A percentile compares a stretch with the other conserved stretches of the same genome.
phyloP scores from a whole-genome alignment of 192 early-diverging fungal genomes.

The Umbelopsis ramanniana region DNA sequence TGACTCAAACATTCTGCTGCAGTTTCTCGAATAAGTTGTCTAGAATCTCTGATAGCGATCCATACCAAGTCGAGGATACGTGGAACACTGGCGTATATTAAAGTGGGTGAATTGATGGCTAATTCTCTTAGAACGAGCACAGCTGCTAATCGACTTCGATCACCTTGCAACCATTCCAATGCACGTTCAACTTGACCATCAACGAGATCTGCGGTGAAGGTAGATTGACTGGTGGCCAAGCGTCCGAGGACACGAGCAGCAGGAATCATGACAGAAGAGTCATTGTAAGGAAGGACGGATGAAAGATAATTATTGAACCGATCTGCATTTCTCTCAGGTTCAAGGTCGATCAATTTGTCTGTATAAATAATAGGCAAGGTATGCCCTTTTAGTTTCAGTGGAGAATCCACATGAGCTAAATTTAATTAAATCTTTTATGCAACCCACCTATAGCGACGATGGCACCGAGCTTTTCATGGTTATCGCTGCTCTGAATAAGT shows the following conservation, averaged over 20 bases:
- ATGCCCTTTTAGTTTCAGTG: no score
- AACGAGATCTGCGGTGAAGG: slow-evolving; percentile 80
- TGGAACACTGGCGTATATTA: slow-evolving; percentile 81
- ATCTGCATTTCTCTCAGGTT: slow-evolving; percentile 80
- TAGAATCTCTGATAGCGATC: slow-evolving; percentile 81
- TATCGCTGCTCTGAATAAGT: slow-evolving; percentile 75
- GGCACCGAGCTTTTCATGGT: slow-evolving; percentile 78
- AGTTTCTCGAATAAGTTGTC: slow-evolving; percentile 76
- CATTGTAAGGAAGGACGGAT: slow-evolving; percentile 72
- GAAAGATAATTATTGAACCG: slow-evolving; percentile 83
- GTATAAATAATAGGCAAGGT: neutral
- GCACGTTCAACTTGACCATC: slow-evolving; percentile 85
- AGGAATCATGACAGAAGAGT: slow-evolving; percentile 73
- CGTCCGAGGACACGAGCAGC: slow-evolving; percentile 78
- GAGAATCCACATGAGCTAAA: no score
- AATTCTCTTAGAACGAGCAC: slow-evolving; percentile 80
- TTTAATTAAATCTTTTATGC: neutral
- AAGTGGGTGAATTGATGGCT: slow-evolving; percentile 74
- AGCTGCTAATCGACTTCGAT: slow-evolving; percentile 77
- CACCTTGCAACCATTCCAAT: slow-evolving; percentile 85
- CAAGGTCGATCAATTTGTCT: slow-evolving; percentile 85
- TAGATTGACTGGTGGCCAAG: slow-evolving; percentile 65
- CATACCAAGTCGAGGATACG: slow-evolving; percentile 87
- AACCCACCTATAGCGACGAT: slow-evolving; percentile 77
- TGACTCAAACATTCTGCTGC: slow-evolving; percentile 82